These are phyloP conservation scores for Mycena rosella DNA, from an alignment of 768 basidiomycete species.

Conservation along the genomic window DNA sequence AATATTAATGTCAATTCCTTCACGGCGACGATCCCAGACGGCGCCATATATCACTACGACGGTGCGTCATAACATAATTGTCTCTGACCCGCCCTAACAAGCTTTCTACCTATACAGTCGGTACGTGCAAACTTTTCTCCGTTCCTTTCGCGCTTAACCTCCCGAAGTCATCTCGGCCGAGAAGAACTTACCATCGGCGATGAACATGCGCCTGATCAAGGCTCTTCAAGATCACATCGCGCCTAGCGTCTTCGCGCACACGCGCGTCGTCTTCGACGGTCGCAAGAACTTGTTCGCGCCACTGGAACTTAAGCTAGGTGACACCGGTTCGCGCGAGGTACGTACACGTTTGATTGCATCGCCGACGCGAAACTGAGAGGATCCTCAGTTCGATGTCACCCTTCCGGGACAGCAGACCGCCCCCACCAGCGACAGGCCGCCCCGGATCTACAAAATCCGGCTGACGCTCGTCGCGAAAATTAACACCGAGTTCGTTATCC, in stretches of 20 bases:
- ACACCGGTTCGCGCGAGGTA: constrained; percentile 50
- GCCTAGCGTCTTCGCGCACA: constrained; percentile 62
- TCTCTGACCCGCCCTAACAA: constrained; percentile 14
- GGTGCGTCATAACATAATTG: constrained; percentile 51
- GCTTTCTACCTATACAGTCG: not conserved
- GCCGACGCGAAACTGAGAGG: constrained; percentile 22
- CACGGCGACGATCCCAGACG: constrained; percentile 54
- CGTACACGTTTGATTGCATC: not conserved
- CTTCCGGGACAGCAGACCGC: constrained; percentile 44
- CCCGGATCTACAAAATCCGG: constrained; percentile 19
- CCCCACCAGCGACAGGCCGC: constrained; percentile 16
- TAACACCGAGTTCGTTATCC: constrained; percentile 50
- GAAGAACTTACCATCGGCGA: constrained; percentile 58
- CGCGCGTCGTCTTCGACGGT: constrained; percentile 65
- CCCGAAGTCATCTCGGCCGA: constrained; percentile 50
- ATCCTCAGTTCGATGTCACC: constrained; percentile 31
- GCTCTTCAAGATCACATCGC: constrained; percentile 58
- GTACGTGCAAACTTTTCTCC: not conserved
- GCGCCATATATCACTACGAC: constrained; percentile 68
- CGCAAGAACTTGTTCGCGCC: constrained; percentile 69
- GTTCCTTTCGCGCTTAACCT: not conserved
- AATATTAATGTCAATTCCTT: constrained; percentile 58
- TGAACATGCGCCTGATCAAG: constrained; percentile 65
- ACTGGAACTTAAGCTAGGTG: constrained; percentile 55
- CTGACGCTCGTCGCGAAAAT: constrained; percentile 24